Base-by-base conservation (phyloP, 345 rosid genomes). In the Alliaria petiolata region DNA sequence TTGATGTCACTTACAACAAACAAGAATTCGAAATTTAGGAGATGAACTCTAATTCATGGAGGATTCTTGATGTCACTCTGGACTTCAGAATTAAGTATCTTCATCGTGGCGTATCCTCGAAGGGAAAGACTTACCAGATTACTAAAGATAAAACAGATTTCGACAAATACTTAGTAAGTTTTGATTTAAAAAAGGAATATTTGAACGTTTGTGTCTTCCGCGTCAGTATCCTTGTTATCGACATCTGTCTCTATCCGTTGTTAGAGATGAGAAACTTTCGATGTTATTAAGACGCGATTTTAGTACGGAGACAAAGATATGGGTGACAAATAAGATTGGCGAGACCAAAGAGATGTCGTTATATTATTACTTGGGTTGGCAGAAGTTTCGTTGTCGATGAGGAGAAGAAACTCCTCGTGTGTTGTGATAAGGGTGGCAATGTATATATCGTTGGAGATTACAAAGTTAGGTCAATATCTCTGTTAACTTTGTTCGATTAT, bases 171-270 rank as follows among this genome's bases (percentile, higher is more conserved):
- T 62, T 62, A 31, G 0, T 31, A 16, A 11, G 54, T 62, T 62
- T 45, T 62, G 67, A 62, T 45, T 62, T 62, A 45, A 54, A 45
- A 62, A 54, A n/a, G 30, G 31, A 45, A 62, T 1, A 30, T 31
- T 62, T 30, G 67, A 62, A 45, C 12, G 16, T 62, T 28, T 62
- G 11, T 0, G 12, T 45, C 42, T 62, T 16, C 31, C 40, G 0
- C 19, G 14, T 31, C 39, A 5, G 16, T 16, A 2, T 30, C 2
- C 15, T 10, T 1, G 15, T 6, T 10, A 45, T 17, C 1, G 0
- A 45, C 10, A 1, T 8, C 3, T 15, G 15, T 28, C 4, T 10
- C 15, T 62, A 17, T 31, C 54, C 3, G 13, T 62, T 17, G 54
- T 62, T 28, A 42, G 38, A 61, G 51, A 26, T n/a, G 65, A 61